Evolutionary conservation across 164 flowering plant species (phyloP).

Genomic region (Aristolochia contorta): DNA sequence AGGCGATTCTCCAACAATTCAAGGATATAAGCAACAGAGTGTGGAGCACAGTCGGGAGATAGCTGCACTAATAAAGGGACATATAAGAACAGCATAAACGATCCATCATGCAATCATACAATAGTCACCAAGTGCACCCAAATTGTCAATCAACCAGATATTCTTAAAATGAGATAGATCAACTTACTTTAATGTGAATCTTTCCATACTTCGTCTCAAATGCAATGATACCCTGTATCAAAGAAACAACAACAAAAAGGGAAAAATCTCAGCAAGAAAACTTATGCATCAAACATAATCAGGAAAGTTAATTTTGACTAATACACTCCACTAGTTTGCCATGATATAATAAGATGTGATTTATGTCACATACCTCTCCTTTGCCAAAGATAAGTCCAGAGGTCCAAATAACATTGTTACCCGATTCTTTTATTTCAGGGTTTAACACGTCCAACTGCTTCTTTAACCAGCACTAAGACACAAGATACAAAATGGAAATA

Average conservation of each 20-base stretch:
- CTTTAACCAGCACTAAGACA: slow-evolving; percentile 91
- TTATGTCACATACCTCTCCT: slow-evolving; percentile 54
- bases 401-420: slow-evolving; percentile 61
- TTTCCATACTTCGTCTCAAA: slow-evolving; percentile 79
- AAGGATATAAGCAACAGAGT: slow-evolving; percentile 67
- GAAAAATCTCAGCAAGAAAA: too few relatives aligned
- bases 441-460: slow-evolving; percentile 69
- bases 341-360: neutral
- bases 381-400: slow-evolving; percentile 82
- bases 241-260: neutral
- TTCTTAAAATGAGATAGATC: neutral
- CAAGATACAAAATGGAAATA: neutral
- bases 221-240: slow-evolving; percentile 68
- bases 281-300: neutral
- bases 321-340: too few relatives aligned
- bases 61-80: slow-evolving; percentile 45
- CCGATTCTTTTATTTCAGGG: slow-evolving; percentile 59
- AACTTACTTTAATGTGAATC: slow-evolving; percentile 70
- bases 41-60: slow-evolving; percentile 82
- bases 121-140: neutral
- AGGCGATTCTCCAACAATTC: slow-evolving; percentile 62
- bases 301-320: neutral
- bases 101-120: neutral
- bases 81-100: neutral
- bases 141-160: neutral